A percentile compares a stretch with the other conserved stretches of the same genome.
phyloP scores from a whole-genome alignment of 2,329 filamentous ascomycete genomes.

The Beauveria sp. region DNA sequence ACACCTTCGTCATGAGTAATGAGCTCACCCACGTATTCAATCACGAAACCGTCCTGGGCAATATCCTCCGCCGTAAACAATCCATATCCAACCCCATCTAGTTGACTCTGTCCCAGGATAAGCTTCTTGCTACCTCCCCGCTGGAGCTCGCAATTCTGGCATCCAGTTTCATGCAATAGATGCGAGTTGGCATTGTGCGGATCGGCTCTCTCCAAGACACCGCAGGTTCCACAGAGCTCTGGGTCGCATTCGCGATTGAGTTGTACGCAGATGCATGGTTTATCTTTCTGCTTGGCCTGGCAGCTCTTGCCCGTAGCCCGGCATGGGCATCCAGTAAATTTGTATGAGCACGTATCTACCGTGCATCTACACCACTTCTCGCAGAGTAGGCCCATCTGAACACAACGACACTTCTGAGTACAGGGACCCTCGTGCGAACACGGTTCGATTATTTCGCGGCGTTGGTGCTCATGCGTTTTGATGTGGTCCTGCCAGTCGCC shows the following conservation, averaged over 20 bases:
- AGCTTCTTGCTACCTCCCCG: conserved; percentile 58
- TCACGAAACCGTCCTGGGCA: conserved; percentile 61
- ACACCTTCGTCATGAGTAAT: conserved; percentile 64
- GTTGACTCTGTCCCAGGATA: conserved; percentile 60
- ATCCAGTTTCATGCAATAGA: conserved; percentile 48
- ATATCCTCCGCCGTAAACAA: conserved; percentile 65
- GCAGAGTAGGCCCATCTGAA: conserved; percentile 53
- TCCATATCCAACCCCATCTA: conserved; percentile 64
- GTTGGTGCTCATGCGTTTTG: conserved; percentile 45
- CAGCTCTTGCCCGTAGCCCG: conserved; percentile 52
- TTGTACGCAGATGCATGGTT: conserved; percentile 61
- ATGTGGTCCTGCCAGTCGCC: conserved; percentile 50
- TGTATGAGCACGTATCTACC: conserved; percentile 49
- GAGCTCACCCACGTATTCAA: conserved; percentile 74
- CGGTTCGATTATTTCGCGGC: conserved; percentile 51
- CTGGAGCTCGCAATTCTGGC: conserved; percentile 67
- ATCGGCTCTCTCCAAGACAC: conserved; percentile 60
- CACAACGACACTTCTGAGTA: conserved; percentile 56
- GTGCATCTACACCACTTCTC: conserved; percentile 65
- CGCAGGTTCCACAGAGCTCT: conserved; percentile 64
- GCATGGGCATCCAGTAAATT: conserved; percentile 62
- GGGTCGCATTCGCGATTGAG: conserved; percentile 76
- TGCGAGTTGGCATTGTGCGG: conserved; percentile 58
- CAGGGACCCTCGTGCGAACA: conserved; percentile 66
- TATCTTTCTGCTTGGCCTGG: conserved; percentile 45